These are phyloP conservation scores for Fusarium devonianum DNA, from an alignment of 2,329 filamentous ascomycete species.

Conservation along the genomic window DNA sequence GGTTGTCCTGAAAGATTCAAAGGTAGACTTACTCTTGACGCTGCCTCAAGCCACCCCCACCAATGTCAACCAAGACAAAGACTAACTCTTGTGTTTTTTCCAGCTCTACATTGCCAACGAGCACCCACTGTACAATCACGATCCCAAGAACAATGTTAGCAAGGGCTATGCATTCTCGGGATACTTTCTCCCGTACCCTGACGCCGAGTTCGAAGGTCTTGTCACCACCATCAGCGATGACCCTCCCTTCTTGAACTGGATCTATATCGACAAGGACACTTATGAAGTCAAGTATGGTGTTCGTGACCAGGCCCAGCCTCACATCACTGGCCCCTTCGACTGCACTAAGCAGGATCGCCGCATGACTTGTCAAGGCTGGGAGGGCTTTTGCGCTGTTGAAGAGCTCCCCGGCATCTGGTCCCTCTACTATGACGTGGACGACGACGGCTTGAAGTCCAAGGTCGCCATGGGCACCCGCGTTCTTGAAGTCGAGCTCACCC, in stretches of 20 bases:
- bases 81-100: no score
- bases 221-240: slow-evolving; percentile 58
- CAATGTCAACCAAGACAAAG: no score
- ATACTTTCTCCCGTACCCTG: slow-evolving; percentile 65
- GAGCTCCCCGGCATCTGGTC: slow-evolving; percentile 53
- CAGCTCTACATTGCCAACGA: slow-evolving; percentile 44
- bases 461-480: slow-evolving; percentile 57
- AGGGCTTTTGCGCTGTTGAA: slow-evolving; percentile 58
- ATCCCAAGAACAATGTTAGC: slow-evolving; percentile 52
- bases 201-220: slow-evolving; percentile 54
- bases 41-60: no score
- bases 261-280: slow-evolving; percentile 55
- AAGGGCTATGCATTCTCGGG: slow-evolving; percentile 62
- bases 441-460: slow-evolving; percentile 54
- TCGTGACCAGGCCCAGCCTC: slow-evolving; percentile 51
- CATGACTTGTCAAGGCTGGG: slow-evolving; percentile 58
- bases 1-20: slow-evolving; percentile 54
- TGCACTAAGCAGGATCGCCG: slow-evolving; percentile 60
- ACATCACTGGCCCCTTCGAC: slow-evolving; percentile 58
- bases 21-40: slow-evolving; percentile 37
- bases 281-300: slow-evolving; percentile 57
- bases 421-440: slow-evolving; percentile 57
- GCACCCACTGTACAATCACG: slow-evolving; percentile 38
- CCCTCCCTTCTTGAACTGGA: slow-evolving; percentile 60
- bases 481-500: slow-evolving; percentile 62